These are phyloP conservation scores for Pythium rishiriense DNA, from an alignment of 352 stramenopile species.

Conservation along the genomic window DNA sequence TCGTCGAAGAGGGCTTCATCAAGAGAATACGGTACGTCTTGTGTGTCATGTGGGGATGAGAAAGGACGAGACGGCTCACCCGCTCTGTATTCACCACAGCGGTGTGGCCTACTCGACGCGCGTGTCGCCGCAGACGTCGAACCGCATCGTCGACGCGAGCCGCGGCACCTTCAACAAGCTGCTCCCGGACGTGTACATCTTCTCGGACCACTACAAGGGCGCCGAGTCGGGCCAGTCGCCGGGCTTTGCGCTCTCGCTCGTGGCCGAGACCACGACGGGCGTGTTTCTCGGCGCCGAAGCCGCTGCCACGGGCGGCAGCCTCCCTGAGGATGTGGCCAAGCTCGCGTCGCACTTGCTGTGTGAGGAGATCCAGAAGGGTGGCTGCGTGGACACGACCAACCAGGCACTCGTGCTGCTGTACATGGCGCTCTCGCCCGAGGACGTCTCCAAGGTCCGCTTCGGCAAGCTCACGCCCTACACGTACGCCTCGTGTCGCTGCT, in stretches of 20 bases:
- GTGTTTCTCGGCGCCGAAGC: constrained; percentile 93
- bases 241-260: constrained; percentile 92
- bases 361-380: constrained; percentile 95
- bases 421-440: constrained; percentile 98
- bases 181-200: constrained; percentile 99
- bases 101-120: constrained; percentile 96
- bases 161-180: constrained; percentile 98
- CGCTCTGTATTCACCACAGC: constrained; percentile 34
- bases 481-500: constrained; percentile 30
- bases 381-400: constrained; percentile 94
- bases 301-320: constrained; percentile 73
- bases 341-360: constrained; percentile 93
- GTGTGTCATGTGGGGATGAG: no score
- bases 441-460: constrained; percentile 95
- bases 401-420: constrained; percentile 96
- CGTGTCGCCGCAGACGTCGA: constrained; percentile 96
- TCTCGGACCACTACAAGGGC: constrained; percentile 98
- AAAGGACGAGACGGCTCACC: no score
- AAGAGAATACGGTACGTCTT: constrained; percentile 95
- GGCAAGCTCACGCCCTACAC: constrained; percentile 87
- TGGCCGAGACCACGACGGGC: constrained; percentile 98
- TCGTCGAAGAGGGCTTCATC: constrained; percentile 97
- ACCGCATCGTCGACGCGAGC: constrained; percentile 96
- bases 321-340: constrained; percentile 97
- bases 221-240: constrained; percentile 87